Base-by-base conservation (phyloP, 2,329 filamentous ascomycete species). In the Fusarium sp. region DNA sequence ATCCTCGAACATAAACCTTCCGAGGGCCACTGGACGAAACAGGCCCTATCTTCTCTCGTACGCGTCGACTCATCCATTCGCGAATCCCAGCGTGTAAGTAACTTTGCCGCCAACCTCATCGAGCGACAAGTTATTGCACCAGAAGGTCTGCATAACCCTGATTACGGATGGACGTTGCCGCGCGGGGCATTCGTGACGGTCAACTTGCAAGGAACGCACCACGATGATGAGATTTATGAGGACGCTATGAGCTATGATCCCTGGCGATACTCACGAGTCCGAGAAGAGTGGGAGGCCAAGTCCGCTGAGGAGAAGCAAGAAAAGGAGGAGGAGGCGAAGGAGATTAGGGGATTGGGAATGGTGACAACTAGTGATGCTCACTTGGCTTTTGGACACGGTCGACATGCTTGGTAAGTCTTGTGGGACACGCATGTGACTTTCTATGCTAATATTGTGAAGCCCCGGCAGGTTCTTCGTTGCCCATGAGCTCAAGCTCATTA, bases 381-480 rank as follows among this genome's bases (percentile, higher is more conserved):
- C 71, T 75, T 90, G 25, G 81, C 85, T 0, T 91, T 90, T 77
- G 88, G 89, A 0, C 86, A 89, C 66, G 89, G 89, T 12, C 81
- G 85, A 68, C 87, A 90, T 75, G 86, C 85, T 4, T 87, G 79
- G 79, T 80, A 44, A 74, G 78, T 68, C 36, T 52, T 9, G 4
- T 77, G 7, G 68, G 9, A 1, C 4, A 4, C 14, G 3, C 7
- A 20, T 13, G 7, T n/a, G 4, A 18, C 15, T 38, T 6, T 29
- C 29, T 5, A 25, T 29, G 38, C 27, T 53, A 20, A 62, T 11
- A 20, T 3, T 52, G 5, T 42, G 8, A 7, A 80, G 87, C 50
- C 85, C 86, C 1, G 88, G 88, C 0, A 82, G 87, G 0, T 89
- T 89, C 80, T 89, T 89, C 64, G 87, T 87, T 0, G 83, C 86